Base-by-base conservation (phyloP, 1,284 basidiomycete genomes). In the Trichosporon sp. region DNA sequence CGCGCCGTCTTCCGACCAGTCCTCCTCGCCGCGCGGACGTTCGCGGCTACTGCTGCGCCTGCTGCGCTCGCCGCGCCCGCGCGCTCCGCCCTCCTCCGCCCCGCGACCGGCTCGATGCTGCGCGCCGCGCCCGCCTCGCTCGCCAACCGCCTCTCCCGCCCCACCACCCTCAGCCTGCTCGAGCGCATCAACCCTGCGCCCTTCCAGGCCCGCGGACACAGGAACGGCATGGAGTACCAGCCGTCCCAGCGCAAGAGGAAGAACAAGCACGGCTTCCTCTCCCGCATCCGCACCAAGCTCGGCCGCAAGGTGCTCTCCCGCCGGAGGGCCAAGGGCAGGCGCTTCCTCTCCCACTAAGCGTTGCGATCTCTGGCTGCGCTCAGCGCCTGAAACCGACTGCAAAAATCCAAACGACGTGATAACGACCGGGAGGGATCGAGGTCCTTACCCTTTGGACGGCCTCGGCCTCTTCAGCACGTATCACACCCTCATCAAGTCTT, bases 191-290 rank as follows among this genome's bases (percentile, higher is more conserved):
- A 56, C 32, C 69, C 64, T 34, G 11, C 53, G 15, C 60, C 68
- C 42, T 35, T 64, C 60, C 29, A 18, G 70, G 69, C 77, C 62
- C 75, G 81, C 66, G 64, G 68, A 35, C 72, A 68, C 25, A 75
- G 80, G 0, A 84, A 84, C 71, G 92, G 92, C 35, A 86, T 87
- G 35, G 91, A 93, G 81, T 96, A 95, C 79, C 92, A 95, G 79
- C 93, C 93, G 2, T 92, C 90, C 0, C 92, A 94, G 84, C 86
- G 92, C 64, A 92, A 92, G 79, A 85, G 93, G 64, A 96, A 96
- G 85, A 87, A 92, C 72, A 91, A 90, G 81, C 92, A 94, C 78
- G 93, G 93, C 9, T 96, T 94, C 81, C 85, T 96, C 44, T 86
- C 89, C 0, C 87, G 90, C 78, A 87, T 86, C 44, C 44, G 56